Conservation (phyloP, 108 stramenopile genomes). For the Epithemia pelagica region DNA sequence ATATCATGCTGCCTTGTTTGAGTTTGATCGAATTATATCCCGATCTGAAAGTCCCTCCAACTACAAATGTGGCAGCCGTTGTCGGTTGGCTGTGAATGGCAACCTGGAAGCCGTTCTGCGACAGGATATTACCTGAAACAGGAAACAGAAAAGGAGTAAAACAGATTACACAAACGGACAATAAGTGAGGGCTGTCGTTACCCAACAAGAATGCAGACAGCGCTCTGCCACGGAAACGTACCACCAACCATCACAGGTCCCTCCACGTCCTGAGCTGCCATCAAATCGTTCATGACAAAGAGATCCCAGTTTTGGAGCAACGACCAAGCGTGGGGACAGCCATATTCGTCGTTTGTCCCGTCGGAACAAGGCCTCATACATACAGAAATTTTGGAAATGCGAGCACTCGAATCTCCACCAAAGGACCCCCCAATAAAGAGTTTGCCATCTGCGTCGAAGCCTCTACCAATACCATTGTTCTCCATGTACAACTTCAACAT, state of each 20-base stretch:
- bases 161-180: too few species aligned
- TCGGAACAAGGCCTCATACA: neutral
- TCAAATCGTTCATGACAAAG: neutral
- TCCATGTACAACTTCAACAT: neutral
- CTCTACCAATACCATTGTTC: neutral
- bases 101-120: neutral
- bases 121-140: too few species aligned
- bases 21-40: too few species aligned
- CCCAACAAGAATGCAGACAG: too few species aligned
- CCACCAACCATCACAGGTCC: neutral
- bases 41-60: neutral
- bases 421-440: neutral
- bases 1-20: too few species aligned
- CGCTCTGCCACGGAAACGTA: too few species aligned
- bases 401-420: neutral
- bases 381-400: neutral
- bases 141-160: too few species aligned
- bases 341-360: neutral
- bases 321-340: neutral
- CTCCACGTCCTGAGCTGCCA: neutral
- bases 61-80: neutral
- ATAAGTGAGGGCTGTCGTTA: too few species aligned
- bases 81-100: neutral
- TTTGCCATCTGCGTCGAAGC: neutral
- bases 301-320: neutral